Evolutionary conservation across 306 rosid genomes (phyloP), one percentile per base, ranked within the genome.

Genomic region (Ammopiptanthus mongolicus): DNA sequence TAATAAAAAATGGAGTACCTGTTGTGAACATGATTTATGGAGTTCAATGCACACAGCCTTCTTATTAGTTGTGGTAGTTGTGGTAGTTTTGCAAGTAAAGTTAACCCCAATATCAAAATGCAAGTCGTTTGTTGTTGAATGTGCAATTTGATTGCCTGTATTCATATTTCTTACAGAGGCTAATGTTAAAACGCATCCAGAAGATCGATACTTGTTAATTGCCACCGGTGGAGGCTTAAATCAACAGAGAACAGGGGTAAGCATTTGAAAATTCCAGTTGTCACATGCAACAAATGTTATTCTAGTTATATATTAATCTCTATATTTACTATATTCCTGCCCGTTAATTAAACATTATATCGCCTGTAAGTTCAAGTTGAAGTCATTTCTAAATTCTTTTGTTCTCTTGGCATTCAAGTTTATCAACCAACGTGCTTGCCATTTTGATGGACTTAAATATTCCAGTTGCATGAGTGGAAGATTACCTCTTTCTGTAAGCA

Each of bases 241-340:
- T 86, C 97, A 94, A 73, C 98, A 94, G 80, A 88, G 98, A 88
- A 94, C 96, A 65, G 98, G 98, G 95, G 98, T 94, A 76, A 66
- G n/a, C n/a, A n/a, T n/a, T n/a, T n/a, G n/a, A n/a, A n/a, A n/a
- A n/a, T n/a, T n/a, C n/a, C n/a, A n/a, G n/a, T n/a, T n/a, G 3
- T 13, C 15, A 31, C 36, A 31, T 31, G 36, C 36, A 31, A 31
- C 6, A 31, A 31, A 31, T 50, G 56, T 6, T 17, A 3, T 8
- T 17, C 17, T 50, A 50, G 56, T 6, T 5, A 15, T 15, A 50
- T 17, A 9, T 17, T 50, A 2, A 50, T n/a, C 44, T 51, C 23
- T 34, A 23, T 33, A 11, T 17, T 18, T 34, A 19, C 17, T 48
- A 15, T 68, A 8, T 29, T 4, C 12, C 21, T 6, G 4, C 28